Evolutionary conservation across 306 rosid species (phyloP).

Genomic region (Lupinus albus): DNA sequence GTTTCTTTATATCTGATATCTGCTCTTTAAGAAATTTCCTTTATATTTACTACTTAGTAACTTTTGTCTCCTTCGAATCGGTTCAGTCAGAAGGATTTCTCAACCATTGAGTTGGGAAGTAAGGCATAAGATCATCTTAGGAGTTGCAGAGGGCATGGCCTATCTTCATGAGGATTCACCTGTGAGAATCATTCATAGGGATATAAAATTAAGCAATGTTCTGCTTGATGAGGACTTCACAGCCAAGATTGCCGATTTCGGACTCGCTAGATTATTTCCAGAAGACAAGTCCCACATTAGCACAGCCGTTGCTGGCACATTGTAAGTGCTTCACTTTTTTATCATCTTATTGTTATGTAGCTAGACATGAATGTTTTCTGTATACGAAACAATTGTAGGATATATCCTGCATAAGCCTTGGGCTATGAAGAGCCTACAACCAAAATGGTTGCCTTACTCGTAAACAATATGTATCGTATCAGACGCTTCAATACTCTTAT

Average conservation of each 20-base stretch:
- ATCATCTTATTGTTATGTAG: slow-evolving; percentile 13
- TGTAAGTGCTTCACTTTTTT: slow-evolving; percentile 38
- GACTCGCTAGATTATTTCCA: slow-evolving; percentile 71
- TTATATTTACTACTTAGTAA: neutral
- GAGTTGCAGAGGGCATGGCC: slow-evolving; percentile 69
- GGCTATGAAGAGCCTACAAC: too few species aligned
- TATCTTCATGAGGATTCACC: slow-evolving; percentile 67
- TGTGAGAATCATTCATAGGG: slow-evolving; percentile 70
- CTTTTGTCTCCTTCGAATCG: neutral
- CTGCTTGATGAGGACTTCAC: slow-evolving; percentile 58
- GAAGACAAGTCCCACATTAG: slow-evolving; percentile 46
- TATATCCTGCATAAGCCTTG: neutral
- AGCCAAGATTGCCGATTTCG: slow-evolving; percentile 73
- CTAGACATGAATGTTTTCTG: slow-evolving; percentile 9
- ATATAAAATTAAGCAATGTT: slow-evolving; percentile 64
- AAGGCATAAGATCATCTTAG: slow-evolving; percentile 39
- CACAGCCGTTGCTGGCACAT: slow-evolving; percentile 49
- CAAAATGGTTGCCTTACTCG: too few species aligned
- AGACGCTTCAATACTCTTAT: neutral
- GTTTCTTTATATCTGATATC: slow-evolving; percentile 29
- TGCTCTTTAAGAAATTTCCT: neutral
- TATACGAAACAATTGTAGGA: neutral
- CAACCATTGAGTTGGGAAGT: slow-evolving; percentile 42
- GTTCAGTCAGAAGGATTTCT: slow-evolving; percentile 34
- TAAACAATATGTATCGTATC: too few species aligned